Evolutionary conservation across 768 basidiomycete species (phyloP), one percentile per base, ranked within the genome.

Genomic region (Rhizopogon vesiculosus): DNA sequence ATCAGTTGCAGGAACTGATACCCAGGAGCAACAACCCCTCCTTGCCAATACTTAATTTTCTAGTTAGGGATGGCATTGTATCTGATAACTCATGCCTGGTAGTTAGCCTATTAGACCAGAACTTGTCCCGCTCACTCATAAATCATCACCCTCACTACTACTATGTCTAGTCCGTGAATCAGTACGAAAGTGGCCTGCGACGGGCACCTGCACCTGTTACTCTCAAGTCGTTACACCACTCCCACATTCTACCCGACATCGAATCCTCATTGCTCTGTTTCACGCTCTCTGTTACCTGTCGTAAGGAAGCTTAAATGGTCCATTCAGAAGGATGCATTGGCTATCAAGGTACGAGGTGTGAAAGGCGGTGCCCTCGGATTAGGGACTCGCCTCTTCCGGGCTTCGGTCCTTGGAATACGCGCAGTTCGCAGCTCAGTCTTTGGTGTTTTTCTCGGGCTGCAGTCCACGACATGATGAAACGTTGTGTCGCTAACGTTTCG

Each of bases 271-370:
- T 79, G 0, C 69, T 76, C 69, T 18, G 70, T 89, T 48, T 84
- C 85, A 1, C 81, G 85, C 29, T 75, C 78, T 7, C 76, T 91
- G 25, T 69, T 89, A 4, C 85, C 88, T 13, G 74, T 80, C 22
- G 76, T 89, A 63, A 83, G 80, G 55, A 74, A 80, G 64, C 75
- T 90, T 57, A 89, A 89, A 66, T 90, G 87, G 86, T 83, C 79
- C 40, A 67, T 88, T 46, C 82, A 84, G 62, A 75, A 77, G 12
- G 89, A 89, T 63, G 75, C 74, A 45, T 72, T 88, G 28, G 81
- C 87, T 4, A 79, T 76, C 65, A 67, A 79, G 57, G 74, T 88
- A 53, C 79, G 83, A 64, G 71, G 76, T 35, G 61, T 66, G 45
- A 66, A 59, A 13, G 62, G 51, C 39, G 73, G 76, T 49, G 66